Evolutionary conservation across 2,329 filamentous ascomycete genomes (phyloP).

Genomic region (Ceratocystis diversiconidia): DNA sequence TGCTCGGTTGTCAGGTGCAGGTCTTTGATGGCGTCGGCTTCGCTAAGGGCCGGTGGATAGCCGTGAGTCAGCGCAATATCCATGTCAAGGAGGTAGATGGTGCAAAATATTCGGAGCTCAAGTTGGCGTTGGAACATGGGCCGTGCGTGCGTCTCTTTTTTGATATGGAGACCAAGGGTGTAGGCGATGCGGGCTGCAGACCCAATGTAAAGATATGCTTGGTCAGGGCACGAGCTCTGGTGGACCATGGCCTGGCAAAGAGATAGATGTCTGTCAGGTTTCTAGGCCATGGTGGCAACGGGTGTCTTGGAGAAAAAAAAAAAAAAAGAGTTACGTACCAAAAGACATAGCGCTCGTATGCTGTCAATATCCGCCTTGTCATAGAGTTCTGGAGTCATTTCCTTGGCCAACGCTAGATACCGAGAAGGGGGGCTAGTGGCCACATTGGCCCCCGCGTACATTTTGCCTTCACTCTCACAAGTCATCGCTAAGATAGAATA

Average conservation of each 20-base stretch:
- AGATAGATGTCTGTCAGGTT: not conserved
- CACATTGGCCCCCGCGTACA: conserved; percentile 5
- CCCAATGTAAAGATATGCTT: conserved; percentile 23
- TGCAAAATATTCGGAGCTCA: conserved; percentile 22
- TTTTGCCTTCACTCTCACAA: conserved; percentile 22
- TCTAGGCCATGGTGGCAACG: not conserved
- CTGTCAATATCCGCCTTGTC: conserved; percentile 22
- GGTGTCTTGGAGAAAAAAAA: not conserved
- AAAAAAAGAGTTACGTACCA: conserved; percentile 17
- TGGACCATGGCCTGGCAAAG: not conserved
- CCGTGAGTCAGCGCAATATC: conserved; percentile 22
- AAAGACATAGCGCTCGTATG: conserved; percentile 22
- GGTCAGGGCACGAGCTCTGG: conserved; percentile 20
- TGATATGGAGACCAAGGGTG: conserved; percentile 22
- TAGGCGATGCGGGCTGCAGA: conserved; percentile 22
- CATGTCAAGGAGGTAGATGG: conserved; percentile 22
- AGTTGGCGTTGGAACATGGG: conserved; percentile 22
- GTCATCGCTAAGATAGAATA: conserved; percentile 23
- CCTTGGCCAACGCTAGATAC: conserved; percentile 22
- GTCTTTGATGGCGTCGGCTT: conserved; percentile 16
- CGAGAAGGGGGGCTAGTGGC: conserved; percentile 16
- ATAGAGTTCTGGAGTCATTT: conserved; percentile 21
- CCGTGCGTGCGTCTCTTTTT: conserved; percentile 20
- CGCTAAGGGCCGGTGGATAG: conserved; percentile 21
- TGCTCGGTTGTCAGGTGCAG: conserved; percentile 16